Conservation (phyloP, 805 yeast species). For the Candida ipomoeae region DNA sequence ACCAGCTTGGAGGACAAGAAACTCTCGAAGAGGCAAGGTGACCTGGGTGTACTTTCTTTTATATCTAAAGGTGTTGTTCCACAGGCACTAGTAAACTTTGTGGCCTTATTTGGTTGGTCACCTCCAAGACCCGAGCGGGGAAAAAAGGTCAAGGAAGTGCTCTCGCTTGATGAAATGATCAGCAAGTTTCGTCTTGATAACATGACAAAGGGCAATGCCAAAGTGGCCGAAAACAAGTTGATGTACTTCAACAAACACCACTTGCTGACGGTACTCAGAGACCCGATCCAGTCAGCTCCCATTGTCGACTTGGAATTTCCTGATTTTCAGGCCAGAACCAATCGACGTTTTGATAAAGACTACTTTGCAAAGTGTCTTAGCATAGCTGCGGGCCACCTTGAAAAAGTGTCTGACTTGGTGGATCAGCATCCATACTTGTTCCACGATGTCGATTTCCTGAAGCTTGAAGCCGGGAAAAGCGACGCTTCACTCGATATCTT, state of each 20-base stretch:
- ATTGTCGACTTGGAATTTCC: slow-evolving; percentile 32
- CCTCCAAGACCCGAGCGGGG: slow-evolving; percentile 58
- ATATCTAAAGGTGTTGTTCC: slow-evolving; percentile 66
- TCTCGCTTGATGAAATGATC: slow-evolving; percentile 49
- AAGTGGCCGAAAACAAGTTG: slow-evolving; percentile 77
- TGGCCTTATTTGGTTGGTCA: slow-evolving; percentile 93
- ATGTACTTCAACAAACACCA: slow-evolving; percentile 73
- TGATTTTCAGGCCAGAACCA: slow-evolving; percentile 13
- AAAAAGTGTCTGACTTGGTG: slow-evolving; percentile 50
- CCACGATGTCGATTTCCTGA: slow-evolving; percentile 29
- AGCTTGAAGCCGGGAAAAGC: slow-evolving; percentile 1
- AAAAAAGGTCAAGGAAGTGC: slow-evolving; percentile 48
- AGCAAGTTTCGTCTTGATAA: slow-evolving; percentile 59
- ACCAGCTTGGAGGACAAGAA: slow-evolving; percentile 73
- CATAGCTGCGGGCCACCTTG: slow-evolving; percentile 46
- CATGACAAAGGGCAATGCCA: slow-evolving; percentile 89
- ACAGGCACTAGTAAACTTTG: slow-evolving; percentile 83
- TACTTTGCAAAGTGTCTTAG: slow-evolving; percentile 39
- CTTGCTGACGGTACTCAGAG: slow-evolving; percentile 41
- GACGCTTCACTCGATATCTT: slow-evolving; percentile 12
- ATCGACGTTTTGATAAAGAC: slow-evolving; percentile 19
- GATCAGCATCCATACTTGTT: slow-evolving; percentile 48
- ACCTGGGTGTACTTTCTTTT: slow-evolving; percentile 62
- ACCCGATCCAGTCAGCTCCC: slow-evolving; percentile 31
- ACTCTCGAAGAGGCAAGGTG: slow-evolving; percentile 82